These are phyloP conservation scores for Chaetomium globosum DNA, from an alignment of 2,329 filamentous ascomycete genomes.

Conservation along the genomic window DNA sequence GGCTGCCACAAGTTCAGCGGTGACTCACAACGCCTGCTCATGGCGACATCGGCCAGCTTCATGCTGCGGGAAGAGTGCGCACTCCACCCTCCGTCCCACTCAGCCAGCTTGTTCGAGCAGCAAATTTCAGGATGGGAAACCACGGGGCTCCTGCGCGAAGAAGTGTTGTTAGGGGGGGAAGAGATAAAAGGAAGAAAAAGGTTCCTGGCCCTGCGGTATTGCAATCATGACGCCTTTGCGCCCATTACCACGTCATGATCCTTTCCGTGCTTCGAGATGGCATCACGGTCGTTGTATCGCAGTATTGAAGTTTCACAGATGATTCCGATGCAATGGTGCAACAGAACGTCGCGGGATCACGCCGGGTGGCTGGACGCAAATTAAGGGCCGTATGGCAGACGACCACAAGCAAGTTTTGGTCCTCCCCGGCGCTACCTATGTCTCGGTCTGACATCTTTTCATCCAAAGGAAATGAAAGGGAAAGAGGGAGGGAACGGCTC, in stretches of 20 bases:
- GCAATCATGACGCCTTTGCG: not conserved
- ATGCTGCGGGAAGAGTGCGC: not conserved
- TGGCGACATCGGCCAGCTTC: not conserved
- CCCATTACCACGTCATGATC: not conserved
- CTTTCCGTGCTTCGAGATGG: not conserved
- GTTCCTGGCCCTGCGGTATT: not conserved
- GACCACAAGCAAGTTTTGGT: constrained; percentile 16
- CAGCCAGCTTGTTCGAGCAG: not conserved
- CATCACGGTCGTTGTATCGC: constrained; percentile 2
- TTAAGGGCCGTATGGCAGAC: constrained; percentile 21
- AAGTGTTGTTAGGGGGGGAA: not conserved
- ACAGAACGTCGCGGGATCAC: constrained; percentile 11
- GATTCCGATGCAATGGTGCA: constrained; percentile 17
- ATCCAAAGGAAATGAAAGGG: not conserved
- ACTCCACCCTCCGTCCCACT: not conserved
- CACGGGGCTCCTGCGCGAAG: not conserved
- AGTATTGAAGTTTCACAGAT: constrained; percentile 5
- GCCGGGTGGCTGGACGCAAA: constrained; percentile 11
- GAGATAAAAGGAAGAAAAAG: not conserved
- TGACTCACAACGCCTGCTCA: not conserved
- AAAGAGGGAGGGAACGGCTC: not conserved
- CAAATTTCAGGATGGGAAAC: not conserved
- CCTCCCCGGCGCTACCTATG: constrained; percentile 3
- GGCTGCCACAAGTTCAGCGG: not conserved
- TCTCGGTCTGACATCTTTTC: constrained; percentile 17